phyloP scores from a whole-genome alignment of 108 stramenopile species.

The Stephanodiscus triporus region DNA sequence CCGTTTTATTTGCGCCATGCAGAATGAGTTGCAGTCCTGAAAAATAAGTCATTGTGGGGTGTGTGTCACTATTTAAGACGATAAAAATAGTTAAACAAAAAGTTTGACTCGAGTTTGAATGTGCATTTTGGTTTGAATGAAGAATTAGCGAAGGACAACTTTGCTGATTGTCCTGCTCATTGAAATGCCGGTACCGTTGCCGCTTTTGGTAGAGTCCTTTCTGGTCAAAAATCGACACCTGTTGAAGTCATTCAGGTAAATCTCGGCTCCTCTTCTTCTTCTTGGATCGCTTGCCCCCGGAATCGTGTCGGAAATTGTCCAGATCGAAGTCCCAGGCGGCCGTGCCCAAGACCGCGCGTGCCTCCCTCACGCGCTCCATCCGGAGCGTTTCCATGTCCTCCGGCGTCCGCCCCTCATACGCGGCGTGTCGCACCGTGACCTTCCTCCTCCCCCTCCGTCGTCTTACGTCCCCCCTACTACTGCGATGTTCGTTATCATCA shows the following conservation, averaged over 20 bases:
- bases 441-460: background rate
- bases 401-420: constrained; percentile 6
- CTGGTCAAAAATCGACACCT: constrained; percentile 82
- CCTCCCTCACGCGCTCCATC: constrained; percentile 31
- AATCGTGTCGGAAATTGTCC: constrained; percentile 9
- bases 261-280: constrained; percentile 7
- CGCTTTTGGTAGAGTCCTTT: constrained; percentile 15
- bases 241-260: constrained; percentile 89
- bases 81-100: too few relatives aligned
- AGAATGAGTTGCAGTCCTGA: too few relatives aligned
- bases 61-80: too few relatives aligned
- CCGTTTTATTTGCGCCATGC: too few relatives aligned
- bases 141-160: constrained; percentile 48
- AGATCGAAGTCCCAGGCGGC: constrained; percentile 27
- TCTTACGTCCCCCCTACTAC: background rate
- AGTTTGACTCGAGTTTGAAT: too few relatives aligned
- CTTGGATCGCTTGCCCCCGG: constrained; percentile 20
- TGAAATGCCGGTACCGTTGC: background rate
- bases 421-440: constrained; percentile 5
- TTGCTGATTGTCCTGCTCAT: too few relatives aligned
- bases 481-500: background rate
- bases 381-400: constrained; percentile 26
- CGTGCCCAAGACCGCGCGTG: constrained; percentile 33
- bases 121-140: too few relatives aligned
- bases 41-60: too few relatives aligned